Evolutionary conservation across 441 rosid species (phyloP), one percentile per base, ranked within the genome.

Genomic region (Pelargonium myrrhifolium): DNA sequence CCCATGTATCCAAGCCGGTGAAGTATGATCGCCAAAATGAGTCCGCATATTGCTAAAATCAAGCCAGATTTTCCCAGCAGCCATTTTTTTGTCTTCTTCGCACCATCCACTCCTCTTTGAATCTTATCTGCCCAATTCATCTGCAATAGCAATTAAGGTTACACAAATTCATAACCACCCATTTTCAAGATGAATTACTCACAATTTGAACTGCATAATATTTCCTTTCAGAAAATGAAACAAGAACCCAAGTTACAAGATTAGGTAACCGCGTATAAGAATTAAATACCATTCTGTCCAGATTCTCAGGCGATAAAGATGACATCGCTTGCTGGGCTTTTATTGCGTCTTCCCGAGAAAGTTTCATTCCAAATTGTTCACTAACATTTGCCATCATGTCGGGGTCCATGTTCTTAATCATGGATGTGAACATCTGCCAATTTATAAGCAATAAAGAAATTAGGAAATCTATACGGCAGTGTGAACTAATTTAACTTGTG

Each of bases 311-410:
- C 7, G 97, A 88, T 68, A 89, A 77, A 76, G 93, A 87, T 53
- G 96, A 77, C 96, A 93, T 89, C 64, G 96, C 89, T 85, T 93
- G 81, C 68, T 93, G 96, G 69, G 89, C 95, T 79, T 79, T 91
- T 26, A 79, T 93, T 17, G 99, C 96, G 55, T 91, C 96, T 77
- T 91, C 97, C 11, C 53, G 82, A 56, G 97, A 85, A 43, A 91
- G 88, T 74, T 89, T 88, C 68, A 88, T 37, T 31, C 97, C 96
- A 62, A 89, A 87, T 64, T 91, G 96, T 75, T 89, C 87, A 9
- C 99, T 81, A 96, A 91, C 88, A 86, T 87, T 87, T 62, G 92
- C 87, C 95, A 94, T 88, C 89, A 85, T 91, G 37, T 91, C 97
- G 31, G 99, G 97, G 68, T 84, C 92, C 89, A 91, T 82, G 73